These are phyloP conservation scores for Echria macrotheca DNA, from an alignment of 495 filamentous ascomycete species.

Conservation along the genomic window DNA sequence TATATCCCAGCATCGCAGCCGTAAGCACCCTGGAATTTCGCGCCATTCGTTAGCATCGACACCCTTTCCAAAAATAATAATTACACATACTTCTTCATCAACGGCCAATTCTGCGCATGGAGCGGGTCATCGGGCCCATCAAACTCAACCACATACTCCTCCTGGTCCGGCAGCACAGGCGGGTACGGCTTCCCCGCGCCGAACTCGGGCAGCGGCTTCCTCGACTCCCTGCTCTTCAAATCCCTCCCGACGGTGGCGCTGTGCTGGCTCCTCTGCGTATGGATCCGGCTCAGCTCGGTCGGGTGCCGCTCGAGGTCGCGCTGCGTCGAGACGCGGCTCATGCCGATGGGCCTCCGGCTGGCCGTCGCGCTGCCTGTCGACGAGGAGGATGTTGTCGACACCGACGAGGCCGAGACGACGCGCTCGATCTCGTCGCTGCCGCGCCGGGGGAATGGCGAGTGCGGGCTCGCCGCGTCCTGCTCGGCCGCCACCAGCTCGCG, in stretches of 20 bases:
- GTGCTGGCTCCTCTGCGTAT: conserved; percentile 70
- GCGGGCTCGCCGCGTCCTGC: conserved; percentile 30
- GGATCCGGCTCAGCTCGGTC: conserved; percentile 71
- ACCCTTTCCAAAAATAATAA: neutral
- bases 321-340: conserved; percentile 59
- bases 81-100: conserved; percentile 63
- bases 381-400: conserved; percentile 42
- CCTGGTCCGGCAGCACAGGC: conserved; percentile 61
- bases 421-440: conserved; percentile 45
- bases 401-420: conserved; percentile 42
- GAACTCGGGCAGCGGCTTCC: conserved; percentile 53
- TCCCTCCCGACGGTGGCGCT: conserved; percentile 63
- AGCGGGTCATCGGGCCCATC: conserved; percentile 71
- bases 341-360: conserved; percentile 20
- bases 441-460: conserved; percentile 23
- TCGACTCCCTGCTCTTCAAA: conserved; percentile 43
- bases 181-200: conserved; percentile 78
- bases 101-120: conserved; percentile 79
- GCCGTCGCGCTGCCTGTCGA: conserved; percentile 11
- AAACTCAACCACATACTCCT: conserved; percentile 87
- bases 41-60: neutral
- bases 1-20: conserved; percentile 69
- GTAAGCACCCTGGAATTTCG: conserved; percentile 47
- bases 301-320: conserved; percentile 64
- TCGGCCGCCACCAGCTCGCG: conserved; percentile 48